A percentile compares a stretch with the other conserved stretches of the same genome.
phyloP scores from a whole-genome alignment of 1,284 basidiomycete species.

The Golubevia sp. region DNA sequence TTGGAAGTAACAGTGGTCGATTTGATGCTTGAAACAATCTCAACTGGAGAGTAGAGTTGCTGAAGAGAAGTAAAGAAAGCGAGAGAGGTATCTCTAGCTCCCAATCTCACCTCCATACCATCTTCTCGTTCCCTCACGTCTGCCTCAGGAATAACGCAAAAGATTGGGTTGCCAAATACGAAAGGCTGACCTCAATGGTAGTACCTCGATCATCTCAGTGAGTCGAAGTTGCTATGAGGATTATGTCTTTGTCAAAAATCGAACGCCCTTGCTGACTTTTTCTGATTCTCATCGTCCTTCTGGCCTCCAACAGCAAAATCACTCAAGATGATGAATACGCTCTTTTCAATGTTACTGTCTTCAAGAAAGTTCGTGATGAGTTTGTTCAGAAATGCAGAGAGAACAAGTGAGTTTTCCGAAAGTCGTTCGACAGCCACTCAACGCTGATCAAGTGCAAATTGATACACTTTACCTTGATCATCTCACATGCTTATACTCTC shows the following conservation, averaged over 20 bases:
- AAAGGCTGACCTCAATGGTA: conserved; percentile 84
- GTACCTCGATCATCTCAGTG: conserved; percentile 83
- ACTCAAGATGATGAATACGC: conserved; percentile 86
- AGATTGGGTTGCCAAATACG: conserved; percentile 88
- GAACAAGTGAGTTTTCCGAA: conserved; percentile 73
- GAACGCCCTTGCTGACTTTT: too few species aligned
- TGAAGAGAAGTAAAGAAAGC: background rate
- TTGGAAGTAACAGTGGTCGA: background rate
- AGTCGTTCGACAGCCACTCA: too few species aligned
- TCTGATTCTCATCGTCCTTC: too few species aligned
- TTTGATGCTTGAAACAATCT: conserved; percentile 6
- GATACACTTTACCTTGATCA: too few species aligned
- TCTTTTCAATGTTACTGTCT: conserved; percentile 85
- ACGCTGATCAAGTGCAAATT: too few species aligned
- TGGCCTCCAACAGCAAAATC: conserved; percentile 65
- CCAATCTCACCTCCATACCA: background rate
- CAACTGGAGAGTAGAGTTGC: background rate
- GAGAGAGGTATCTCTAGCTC: background rate
- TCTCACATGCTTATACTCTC: too few species aligned
- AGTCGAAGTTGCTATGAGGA: background rate
- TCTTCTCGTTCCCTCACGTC: conserved; percentile 10
- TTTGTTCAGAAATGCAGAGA: conserved; percentile 93
- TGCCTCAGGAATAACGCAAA: conserved; percentile 77
- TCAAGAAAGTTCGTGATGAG: conserved; percentile 87
- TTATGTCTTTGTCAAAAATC: background rate